Evolutionary conservation across 108 stramenopile genomes (phyloP).

Genomic region (Nitzschia palea): DNA sequence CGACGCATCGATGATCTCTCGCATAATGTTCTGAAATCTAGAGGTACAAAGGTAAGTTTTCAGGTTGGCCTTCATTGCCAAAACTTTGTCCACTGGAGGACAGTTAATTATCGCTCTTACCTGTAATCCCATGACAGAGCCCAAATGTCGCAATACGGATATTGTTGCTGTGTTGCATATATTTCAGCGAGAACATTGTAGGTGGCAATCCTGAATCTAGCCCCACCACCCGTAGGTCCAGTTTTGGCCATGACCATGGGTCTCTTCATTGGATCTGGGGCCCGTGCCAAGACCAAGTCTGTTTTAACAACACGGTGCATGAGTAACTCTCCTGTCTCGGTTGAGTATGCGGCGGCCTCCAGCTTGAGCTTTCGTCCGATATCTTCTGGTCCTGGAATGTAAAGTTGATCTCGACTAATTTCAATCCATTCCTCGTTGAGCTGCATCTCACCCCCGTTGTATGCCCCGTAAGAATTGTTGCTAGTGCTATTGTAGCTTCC

Average conservation of each 20-base stretch:
- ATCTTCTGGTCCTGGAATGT: slow-evolving; percentile 73
- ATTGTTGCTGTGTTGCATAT: slow-evolving; percentile 97
- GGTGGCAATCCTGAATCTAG: slow-evolving; percentile 89
- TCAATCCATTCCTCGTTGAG: slow-evolving; percentile 74
- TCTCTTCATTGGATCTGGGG: slow-evolving; percentile 83
- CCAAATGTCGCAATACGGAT: slow-evolving; percentile 98
- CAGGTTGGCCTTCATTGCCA: not conserved
- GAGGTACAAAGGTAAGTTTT: not conserved
- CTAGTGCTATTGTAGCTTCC: slow-evolving; percentile 36
- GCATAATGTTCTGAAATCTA: slow-evolving; percentile 88
- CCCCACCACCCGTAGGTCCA: slow-evolving; percentile 62
- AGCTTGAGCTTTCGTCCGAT: slow-evolving; percentile 82
- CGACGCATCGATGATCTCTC: slow-evolving; percentile 93
- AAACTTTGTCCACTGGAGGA: not conserved
- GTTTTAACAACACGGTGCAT: slow-evolving; percentile 90
- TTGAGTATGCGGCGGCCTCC: slow-evolving; percentile 79
- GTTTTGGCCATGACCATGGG: slow-evolving; percentile 72
- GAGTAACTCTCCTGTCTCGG: slow-evolving; percentile 76
- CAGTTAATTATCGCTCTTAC: no score
- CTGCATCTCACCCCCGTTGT: slow-evolving; percentile 35
- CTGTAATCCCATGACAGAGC: slow-evolving; percentile 94
- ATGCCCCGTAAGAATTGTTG: slow-evolving; percentile 22
- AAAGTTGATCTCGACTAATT: slow-evolving; percentile 74
- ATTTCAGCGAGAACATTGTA: slow-evolving; percentile 99
- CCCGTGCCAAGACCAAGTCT: slow-evolving; percentile 77